Percentiles rank a stretch among this genome's conserved stretches.
Evolutionary conservation across 257 asterid genomes (phyloP).

Genomic region (Nicotiana sylvestris): DNA sequence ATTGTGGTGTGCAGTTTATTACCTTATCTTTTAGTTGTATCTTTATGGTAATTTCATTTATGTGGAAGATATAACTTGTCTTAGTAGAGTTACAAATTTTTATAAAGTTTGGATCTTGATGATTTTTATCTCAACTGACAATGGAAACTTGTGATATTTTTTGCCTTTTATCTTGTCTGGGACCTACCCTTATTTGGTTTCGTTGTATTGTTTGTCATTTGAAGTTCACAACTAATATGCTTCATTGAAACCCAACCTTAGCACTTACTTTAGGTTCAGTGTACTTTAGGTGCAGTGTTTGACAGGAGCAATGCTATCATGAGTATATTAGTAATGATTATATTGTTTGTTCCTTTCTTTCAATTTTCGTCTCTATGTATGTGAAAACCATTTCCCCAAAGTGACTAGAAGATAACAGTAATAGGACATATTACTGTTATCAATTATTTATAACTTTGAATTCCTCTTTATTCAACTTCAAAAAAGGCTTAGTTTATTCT

Average conservation of each 20-base stretch:
- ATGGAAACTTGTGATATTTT: not conserved
- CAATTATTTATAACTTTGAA: too few relatives aligned
- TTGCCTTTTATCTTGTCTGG: not conserved
- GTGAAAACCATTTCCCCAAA: not conserved
- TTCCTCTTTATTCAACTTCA: not conserved
- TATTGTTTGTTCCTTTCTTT: not conserved
- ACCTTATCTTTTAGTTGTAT: not conserved
- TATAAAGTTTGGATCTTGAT: not conserved
- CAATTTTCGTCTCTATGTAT: not conserved
- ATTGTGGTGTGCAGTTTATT: slow-evolving; percentile 58
- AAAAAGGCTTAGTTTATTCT: not conserved
- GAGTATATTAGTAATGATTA: not conserved
- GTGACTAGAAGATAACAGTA: not conserved
- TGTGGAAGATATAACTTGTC: not conserved
- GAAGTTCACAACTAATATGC: not conserved
- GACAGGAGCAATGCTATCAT: not conserved
- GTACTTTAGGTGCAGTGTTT: too few relatives aligned
- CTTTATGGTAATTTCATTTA: not conserved
- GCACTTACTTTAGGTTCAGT: not conserved
- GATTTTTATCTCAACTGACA: not conserved
- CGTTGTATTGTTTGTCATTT: not conserved
- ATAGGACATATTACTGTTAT: not conserved
- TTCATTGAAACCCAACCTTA: not conserved
- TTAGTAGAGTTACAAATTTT: not conserved
- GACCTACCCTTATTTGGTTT: not conserved